Evolutionary conservation across 441 rosid species (phyloP), one percentile per base, ranked within the genome.

Genomic region (Gossypium davidsonii): DNA sequence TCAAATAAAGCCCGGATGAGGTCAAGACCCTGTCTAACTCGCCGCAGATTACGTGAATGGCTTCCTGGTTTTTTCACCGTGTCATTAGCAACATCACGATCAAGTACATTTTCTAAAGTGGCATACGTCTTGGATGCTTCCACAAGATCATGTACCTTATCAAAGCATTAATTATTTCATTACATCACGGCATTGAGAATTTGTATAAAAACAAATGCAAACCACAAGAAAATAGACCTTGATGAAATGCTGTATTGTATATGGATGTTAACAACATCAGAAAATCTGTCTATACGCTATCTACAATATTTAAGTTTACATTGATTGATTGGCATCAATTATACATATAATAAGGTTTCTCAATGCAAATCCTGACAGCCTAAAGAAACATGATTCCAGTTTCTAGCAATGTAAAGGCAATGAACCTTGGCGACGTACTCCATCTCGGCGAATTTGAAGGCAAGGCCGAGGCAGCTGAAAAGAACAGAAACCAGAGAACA

Each of bases 11-110:
- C 97, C 63, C 97, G 83, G 78, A 95, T 86, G 76, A 93, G 95
- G 70, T 93, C 97, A 65, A 91, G 89, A 60, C 99, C 99, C 85
- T 90, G 97, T 77, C 98, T 85, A 18, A 93, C 94, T 5, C 99
- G 84, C 37, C 97, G 77, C n/a, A 95, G 77, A 62, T 95, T 93
- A 2, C 99, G 89, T 0, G 96, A 80, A 80, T 85, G 87, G 79
- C 98, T 95, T 72, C 99, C 96, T 1, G 82, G 86, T 23, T 83
- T 78, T 78, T 89, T 91, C 37, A 95, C 97, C 0, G 91, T 86
- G 15, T 78, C 72, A 9, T 88, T 88, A 39, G 85, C 80, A 11
- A 87, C 78, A 57, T 93, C 97, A 2, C 58, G 53, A 67, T 96
- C 97, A 44, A 96, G 79, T 71, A 93, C 77, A 52, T 81, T 80